Percentiles rank a stretch among this genome's conserved stretches.
phyloP scores from a whole-genome alignment of 1,284 basidiomycete species.

The Trametes hirsuta region DNA sequence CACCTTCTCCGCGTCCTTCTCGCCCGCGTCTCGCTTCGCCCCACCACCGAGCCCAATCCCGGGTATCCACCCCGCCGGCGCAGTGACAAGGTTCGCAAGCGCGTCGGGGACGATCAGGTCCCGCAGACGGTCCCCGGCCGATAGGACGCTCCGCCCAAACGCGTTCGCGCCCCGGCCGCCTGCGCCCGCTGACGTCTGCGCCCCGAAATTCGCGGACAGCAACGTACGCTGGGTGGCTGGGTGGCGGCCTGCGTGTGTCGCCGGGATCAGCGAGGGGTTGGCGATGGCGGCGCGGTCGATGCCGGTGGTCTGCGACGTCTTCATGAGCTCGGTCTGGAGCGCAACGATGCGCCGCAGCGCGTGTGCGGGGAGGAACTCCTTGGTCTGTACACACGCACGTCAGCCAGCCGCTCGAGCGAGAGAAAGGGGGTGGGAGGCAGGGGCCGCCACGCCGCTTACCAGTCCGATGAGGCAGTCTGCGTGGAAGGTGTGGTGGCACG shows the following conservation, averaged over 20 bases:
- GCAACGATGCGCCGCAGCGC: conserved; percentile 83
- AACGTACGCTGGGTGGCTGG: conserved; percentile 62
- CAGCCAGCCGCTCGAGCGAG: background rate
- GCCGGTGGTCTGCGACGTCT: conserved; percentile 44
- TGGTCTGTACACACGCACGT: conserved; percentile 61
- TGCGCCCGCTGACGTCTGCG: conserved; percentile 46
- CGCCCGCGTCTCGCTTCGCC: conserved; percentile 46
- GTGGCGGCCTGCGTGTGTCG: conserved; percentile 40
- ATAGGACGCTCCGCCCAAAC: conserved; percentile 80
- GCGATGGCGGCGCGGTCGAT: conserved; percentile 40
- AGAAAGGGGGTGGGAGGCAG: background rate
- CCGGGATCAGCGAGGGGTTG: conserved; percentile 32
- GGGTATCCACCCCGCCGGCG: conserved; percentile 67
- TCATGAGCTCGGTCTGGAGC: conserved; percentile 82
- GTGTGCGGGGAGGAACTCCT: conserved; percentile 84
- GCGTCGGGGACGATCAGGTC: conserved; percentile 93
- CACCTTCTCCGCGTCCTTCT: conserved; percentile 58
- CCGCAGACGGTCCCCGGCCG: conserved; percentile 86
- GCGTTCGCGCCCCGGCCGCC: conserved; percentile 54
- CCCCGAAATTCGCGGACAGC: conserved; percentile 72
- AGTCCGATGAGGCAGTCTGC: conserved; percentile 92
- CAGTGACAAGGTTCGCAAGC: conserved; percentile 72
- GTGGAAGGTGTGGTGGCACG: conserved; percentile 96
- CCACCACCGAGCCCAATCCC: conserved; percentile 53
- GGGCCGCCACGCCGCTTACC: conserved; percentile 53